Conservation (phyloP, 2,329 filamentous ascomycete species). For the Xylariales sp. region DNA sequence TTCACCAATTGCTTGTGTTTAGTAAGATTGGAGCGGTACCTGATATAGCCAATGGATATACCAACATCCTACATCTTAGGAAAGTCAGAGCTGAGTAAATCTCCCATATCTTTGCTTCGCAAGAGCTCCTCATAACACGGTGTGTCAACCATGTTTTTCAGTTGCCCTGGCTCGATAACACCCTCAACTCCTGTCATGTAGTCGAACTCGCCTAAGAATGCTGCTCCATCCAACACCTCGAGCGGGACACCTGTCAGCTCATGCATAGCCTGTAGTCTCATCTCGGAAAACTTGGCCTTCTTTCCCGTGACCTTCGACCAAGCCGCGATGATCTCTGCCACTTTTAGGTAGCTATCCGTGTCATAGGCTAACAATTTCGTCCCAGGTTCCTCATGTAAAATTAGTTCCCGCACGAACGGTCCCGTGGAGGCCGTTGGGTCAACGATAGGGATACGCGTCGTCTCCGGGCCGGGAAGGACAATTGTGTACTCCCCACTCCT, state of each 20-base stretch:
- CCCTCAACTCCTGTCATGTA: conserved; percentile 35
- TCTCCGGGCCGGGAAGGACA: conserved; percentile 22
- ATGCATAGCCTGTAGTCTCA: conserved; percentile 29
- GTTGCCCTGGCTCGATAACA: conserved; percentile 32
- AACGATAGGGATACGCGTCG: conserved; percentile 32
- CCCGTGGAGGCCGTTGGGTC: conserved; percentile 34
- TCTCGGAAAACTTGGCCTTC: conserved; percentile 25
- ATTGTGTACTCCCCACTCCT: conserved; percentile 26
- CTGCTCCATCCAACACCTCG: conserved; percentile 33
- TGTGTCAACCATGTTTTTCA: conserved; percentile 29
- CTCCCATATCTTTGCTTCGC: background rate
- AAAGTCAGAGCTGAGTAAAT: too few species aligned
- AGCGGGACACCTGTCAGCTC: conserved; percentile 27
- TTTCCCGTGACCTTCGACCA: conserved; percentile 35
- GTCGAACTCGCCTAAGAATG: conserved; percentile 32
- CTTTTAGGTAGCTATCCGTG: conserved; percentile 26
- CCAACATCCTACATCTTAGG: too few species aligned
- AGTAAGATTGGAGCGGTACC: too few species aligned
- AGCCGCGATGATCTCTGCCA: conserved; percentile 26
- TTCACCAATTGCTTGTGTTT: too few species aligned
- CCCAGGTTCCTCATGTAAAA: conserved; percentile 33
- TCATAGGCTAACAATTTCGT: conserved; percentile 42
- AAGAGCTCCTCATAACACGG: conserved; percentile 28
- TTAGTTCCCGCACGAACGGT: conserved; percentile 36
- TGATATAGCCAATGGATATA: too few species aligned